Conservation (phyloP, 805 yeast genomes). For the Candida suzukii region DNA sequence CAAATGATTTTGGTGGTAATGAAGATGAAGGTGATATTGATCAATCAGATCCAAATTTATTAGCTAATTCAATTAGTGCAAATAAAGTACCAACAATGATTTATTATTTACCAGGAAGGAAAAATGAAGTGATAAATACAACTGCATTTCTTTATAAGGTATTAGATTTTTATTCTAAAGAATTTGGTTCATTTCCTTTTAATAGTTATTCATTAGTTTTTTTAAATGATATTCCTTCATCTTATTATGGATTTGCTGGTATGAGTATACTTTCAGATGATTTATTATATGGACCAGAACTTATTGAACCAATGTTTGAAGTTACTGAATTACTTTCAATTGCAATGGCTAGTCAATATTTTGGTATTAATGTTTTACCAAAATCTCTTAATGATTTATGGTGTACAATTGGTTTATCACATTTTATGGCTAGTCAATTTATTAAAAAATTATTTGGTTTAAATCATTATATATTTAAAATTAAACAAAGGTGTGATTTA, state of each 20-base stretch:
- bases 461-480: slow-evolving; percentile 70
- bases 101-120: slow-evolving; percentile 56
- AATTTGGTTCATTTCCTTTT: slow-evolving; percentile 91
- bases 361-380: slow-evolving; percentile 87
- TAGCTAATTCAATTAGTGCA: slow-evolving; percentile 13
- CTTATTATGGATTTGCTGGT: slow-evolving; percentile 66
- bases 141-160: slow-evolving; percentile 73
- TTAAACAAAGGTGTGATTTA: slow-evolving; percentile 56
- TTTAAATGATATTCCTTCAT: slow-evolving; percentile 46
- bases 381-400: slow-evolving; percentile 72
- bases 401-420: slow-evolving; percentile 82
- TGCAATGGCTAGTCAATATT: slow-evolving; percentile 83
- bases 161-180: slow-evolving; percentile 75
- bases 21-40: too few relatives aligned
- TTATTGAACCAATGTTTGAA: slow-evolving; percentile 71
- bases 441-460: slow-evolving; percentile 67
- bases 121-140: slow-evolving; percentile 55
- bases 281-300: slow-evolving; percentile 61
- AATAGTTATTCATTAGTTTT: slow-evolving; percentile 74
- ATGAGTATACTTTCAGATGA: slow-evolving; percentile 53
- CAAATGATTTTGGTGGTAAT: not conserved
- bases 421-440: slow-evolving; percentile 74
- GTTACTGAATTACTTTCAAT: slow-evolving; percentile 63
- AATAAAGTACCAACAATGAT: slow-evolving; percentile 48
- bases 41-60: slow-evolving; percentile 23